Percentiles rank a stretch among this genome's conserved stretches.
phyloP scores from a whole-genome alignment of 176 grass and related monocot genomes.

The Raddia distichophylla region DNA sequence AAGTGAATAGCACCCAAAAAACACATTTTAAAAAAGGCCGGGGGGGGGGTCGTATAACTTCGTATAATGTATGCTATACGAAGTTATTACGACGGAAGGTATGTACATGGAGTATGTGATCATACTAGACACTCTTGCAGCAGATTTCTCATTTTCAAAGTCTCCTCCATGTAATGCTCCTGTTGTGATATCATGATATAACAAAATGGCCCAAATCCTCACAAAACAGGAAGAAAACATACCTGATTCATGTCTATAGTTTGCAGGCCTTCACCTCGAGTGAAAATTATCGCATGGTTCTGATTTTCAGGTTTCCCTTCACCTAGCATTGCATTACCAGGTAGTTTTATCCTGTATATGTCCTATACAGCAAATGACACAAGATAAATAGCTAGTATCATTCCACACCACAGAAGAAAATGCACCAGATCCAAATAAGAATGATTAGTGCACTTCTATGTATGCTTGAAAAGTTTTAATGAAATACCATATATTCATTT shows the following conservation, averaged over 20 bases:
- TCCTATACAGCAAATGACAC: conserved; percentile 55
- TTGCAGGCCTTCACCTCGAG: conserved; percentile 89
- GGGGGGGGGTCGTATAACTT: background rate
- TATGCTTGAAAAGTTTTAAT: background rate
- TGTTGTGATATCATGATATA: conserved; percentile 22
- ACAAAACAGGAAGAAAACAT: conserved; percentile 28
- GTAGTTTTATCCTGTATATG: conserved; percentile 97
- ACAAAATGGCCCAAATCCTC: background rate
- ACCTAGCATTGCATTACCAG: conserved; percentile 82
- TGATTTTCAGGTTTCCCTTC: conserved; percentile 99
- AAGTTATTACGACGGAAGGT: no score
- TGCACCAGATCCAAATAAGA: conserved; percentile 13
- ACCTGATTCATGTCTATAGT: conserved; percentile 99
- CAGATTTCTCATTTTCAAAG: conserved; percentile 97
- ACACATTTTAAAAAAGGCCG: background rate
- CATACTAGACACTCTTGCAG: conserved; percentile 98
- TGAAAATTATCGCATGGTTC: conserved; percentile 99
- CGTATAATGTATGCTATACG: no score
- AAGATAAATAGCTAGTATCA: conserved; percentile 27
- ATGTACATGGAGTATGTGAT: no score
- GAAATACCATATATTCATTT: conserved; percentile 2
- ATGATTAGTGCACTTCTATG: background rate
- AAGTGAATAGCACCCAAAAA: conserved; percentile 28
- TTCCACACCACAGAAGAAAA: background rate
- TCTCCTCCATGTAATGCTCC: conserved; percentile 99